phyloP scores from a whole-genome alignment of 129 eudicot species.

The Saussurea involucrata region DNA sequence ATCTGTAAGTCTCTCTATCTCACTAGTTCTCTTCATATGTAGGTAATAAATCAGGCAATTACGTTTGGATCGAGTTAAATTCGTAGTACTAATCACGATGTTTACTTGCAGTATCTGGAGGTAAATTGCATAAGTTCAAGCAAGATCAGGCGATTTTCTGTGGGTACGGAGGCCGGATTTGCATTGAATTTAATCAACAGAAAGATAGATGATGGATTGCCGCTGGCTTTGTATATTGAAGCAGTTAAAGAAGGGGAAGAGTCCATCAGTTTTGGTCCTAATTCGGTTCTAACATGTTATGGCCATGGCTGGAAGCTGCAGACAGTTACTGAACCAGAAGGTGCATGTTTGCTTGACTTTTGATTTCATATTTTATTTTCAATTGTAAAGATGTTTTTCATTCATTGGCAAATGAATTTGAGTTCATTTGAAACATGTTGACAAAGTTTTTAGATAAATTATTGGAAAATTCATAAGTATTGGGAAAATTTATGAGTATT shows the following conservation, averaged over 20 bases:
- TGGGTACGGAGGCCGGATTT: slow-evolving; percentile 71
- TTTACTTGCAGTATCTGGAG: slow-evolving; percentile 43
- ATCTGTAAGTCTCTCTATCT: slow-evolving; percentile 30
- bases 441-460: background rate
- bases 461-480: background rate
- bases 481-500: background rate
- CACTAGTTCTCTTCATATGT: background rate
- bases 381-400: background rate
- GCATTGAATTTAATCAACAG: slow-evolving; percentile 64
- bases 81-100: background rate
- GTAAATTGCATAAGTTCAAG: slow-evolving; percentile 69
- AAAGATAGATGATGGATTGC: slow-evolving; percentile 38
- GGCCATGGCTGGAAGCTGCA: slow-evolving; percentile 80
- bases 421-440: background rate
- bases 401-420: background rate
- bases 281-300: slow-evolving; percentile 47
- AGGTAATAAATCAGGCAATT: background rate
- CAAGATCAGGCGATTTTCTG: slow-evolving; percentile 65
- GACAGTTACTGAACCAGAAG: slow-evolving; percentile 52
- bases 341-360: slow-evolving; percentile 11
- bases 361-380: background rate
- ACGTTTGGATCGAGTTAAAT: background rate
- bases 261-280: slow-evolving; percentile 77
- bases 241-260: slow-evolving; percentile 78
- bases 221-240: slow-evolving; percentile 60